Percentiles rank a stretch among this genome's conserved stretches.
These are phyloP conservation scores for Pyrus betulifolia DNA, from an alignment of 306 rosid genomes.

Conservation along the genomic window DNA sequence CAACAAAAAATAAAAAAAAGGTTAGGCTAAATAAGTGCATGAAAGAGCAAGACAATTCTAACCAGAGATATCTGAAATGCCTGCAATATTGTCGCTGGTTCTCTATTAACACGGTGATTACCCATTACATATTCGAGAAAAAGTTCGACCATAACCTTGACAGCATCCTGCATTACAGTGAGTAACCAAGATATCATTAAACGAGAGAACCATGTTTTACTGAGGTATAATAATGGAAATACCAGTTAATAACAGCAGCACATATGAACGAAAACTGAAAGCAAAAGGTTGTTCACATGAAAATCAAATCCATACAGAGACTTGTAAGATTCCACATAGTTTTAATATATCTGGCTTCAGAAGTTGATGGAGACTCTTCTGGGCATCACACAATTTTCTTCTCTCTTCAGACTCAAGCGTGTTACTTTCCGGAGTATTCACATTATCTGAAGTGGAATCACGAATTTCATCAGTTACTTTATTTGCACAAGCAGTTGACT, in stretches of 20 bases:
- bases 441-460: conserved; percentile 12
- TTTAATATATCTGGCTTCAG: conserved; percentile 42
- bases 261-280: neutral
- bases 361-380: conserved; percentile 30
- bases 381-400: conserved; percentile 28
- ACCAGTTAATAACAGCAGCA: neutral
- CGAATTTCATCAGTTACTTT: conserved; percentile 4
- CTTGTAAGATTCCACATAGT: conserved; percentile 52
- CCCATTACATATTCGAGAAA: conserved; percentile 56
- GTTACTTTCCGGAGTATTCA: conserved; percentile 12
- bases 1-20: neutral
- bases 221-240: neutral
- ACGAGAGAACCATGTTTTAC: neutral
- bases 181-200: conserved; percentile 3
- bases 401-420: conserved; percentile 22
- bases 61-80: conserved; percentile 88
- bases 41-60: conserved; percentile 26
- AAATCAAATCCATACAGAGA: conserved; percentile 39
- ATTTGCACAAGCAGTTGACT: conserved; percentile 26
- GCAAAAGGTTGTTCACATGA: neutral
- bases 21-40: neutral
- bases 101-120: conserved; percentile 48
- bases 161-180: conserved; percentile 45
- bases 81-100: conserved; percentile 48
- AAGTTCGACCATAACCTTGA: conserved; percentile 31